Evolutionary conservation across 805 yeast genomes (phyloP), one percentile per base, ranked within the genome.

Genomic region (Suhomyces prunicola): DNA sequence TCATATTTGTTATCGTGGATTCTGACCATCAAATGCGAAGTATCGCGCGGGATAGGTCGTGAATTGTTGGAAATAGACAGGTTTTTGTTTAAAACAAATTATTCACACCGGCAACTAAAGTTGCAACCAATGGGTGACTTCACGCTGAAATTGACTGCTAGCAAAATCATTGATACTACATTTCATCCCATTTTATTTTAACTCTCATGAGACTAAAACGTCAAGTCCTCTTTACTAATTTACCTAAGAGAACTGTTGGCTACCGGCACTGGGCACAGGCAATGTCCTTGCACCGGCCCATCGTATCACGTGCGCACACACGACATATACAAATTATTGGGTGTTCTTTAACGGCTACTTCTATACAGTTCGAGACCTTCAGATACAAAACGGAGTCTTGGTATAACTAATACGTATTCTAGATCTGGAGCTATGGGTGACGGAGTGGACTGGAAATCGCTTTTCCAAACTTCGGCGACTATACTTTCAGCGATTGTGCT

Each of bases 401-500:
- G 6, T 13, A 29, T 12, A 29, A 4, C 13, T 7, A 10, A 29
- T 31, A 31, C 36, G 13, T 3, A 33, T 12, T 6, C 15, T 29
- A n/a, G 36, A 6, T 33, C 9, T 33, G n/a, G 17, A 13, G 9
- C 12, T 6, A 33, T 33, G 36, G 17, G 36, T 4, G 36, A 13
- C n/a, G 39, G 44, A 8, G 36, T 26, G 17, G 19, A 33, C 39
- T 36, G 50, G 50, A 22, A 36, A 27, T 36, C 35, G 15, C 50
- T 57, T 10, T 53, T 56, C 44, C 60, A 60, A 57, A 56, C 60
- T 6, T 54, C 59, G 4, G 61, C 61, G 4, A 54, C 62, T 8
- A 55, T 66, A 15, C 41, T 54, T 1, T 48, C 60, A 5, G 58
- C 55, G 8, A 26, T 57, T 8, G 40, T 48, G 39, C 12, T 54